Conservation (phyloP, 2,329 filamentous ascomycete genomes). For the Cercospora berteroae region DNA sequence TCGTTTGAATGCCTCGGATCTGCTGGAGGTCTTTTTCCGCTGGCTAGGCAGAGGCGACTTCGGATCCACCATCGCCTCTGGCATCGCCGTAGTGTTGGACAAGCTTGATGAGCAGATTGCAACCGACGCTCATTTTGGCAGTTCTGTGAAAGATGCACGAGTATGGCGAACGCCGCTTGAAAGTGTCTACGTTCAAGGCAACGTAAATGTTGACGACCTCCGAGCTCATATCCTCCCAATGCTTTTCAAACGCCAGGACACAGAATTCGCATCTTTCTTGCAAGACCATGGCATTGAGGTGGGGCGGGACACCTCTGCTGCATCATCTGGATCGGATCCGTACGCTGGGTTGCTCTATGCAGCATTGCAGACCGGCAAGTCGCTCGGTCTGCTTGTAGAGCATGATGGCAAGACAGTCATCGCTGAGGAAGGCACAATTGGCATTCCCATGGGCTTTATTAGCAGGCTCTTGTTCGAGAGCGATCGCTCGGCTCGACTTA, state of each 20-base stretch:
- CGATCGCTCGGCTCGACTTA: constrained; percentile 60
- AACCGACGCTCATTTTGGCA: neutral
- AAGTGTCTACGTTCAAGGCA: constrained; percentile 7
- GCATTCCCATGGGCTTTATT: constrained; percentile 52
- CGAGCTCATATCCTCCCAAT: constrained; percentile 50
- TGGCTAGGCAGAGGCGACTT: constrained; percentile 40
- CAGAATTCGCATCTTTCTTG: constrained; percentile 44
- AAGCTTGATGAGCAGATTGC: constrained; percentile 28
- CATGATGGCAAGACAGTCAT: constrained; percentile 23
- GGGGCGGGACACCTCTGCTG: neutral
- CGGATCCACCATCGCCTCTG: constrained; percentile 35
- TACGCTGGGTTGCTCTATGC: constrained; percentile 35
- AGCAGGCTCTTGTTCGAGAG: constrained; percentile 40
- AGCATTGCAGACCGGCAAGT: constrained; percentile 47
- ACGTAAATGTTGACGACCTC: constrained; percentile 36
- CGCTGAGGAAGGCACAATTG: constrained; percentile 42
- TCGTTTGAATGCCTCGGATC: neutral
- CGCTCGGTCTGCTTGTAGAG: constrained; percentile 46
- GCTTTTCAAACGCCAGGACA: constrained; percentile 44
- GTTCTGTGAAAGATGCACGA: neutral
- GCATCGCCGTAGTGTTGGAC: constrained; percentile 34
- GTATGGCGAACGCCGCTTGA: constrained; percentile 30
- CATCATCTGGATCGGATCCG: constrained; percentile 6
- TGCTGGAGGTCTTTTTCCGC: constrained; percentile 24
- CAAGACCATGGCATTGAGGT: constrained; percentile 34